These are phyloP conservation scores for Aspergillus latus DNA, from an alignment of 2,329 filamentous ascomycete genomes.

Conservation along the genomic window DNA sequence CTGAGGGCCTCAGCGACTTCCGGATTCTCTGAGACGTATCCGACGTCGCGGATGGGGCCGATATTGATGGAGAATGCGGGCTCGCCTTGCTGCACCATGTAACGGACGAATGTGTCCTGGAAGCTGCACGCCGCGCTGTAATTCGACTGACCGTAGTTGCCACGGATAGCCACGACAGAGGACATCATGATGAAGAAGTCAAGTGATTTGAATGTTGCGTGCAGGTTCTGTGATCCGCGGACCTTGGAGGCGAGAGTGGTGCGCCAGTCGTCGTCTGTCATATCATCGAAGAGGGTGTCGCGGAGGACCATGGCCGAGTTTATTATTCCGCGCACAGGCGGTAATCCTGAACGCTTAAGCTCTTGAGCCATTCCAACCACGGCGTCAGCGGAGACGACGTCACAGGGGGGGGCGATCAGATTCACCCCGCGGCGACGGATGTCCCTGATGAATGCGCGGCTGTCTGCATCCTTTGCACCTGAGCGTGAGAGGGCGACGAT, in stretches of 20 bases:
- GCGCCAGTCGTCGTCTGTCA: constrained; percentile 42
- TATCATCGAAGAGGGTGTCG: constrained; percentile 38
- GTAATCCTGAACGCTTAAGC: not conserved
- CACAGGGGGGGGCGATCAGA: not conserved
- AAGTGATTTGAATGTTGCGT: constrained; percentile 32
- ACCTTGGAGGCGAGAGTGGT: constrained; percentile 44
- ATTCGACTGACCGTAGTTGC: constrained; percentile 49
- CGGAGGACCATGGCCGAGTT: constrained; percentile 32
- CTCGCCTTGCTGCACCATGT: not conserved
- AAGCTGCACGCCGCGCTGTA: constrained; percentile 45
- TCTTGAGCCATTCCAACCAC: not conserved
- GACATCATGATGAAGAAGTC: constrained; percentile 48
- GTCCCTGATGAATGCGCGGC: constrained; percentile 4
- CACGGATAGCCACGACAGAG: constrained; percentile 45
- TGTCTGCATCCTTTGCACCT: constrained; percentile 10
- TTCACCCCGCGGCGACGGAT: not conserved
- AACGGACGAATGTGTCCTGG: constrained; percentile 34
- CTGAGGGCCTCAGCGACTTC: constrained; percentile 5
- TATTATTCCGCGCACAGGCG: constrained; percentile 34
- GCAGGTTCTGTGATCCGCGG: constrained; percentile 39
- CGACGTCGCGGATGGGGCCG: constrained; percentile 7
- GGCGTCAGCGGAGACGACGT: not conserved
- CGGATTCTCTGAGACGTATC: constrained; percentile 10
- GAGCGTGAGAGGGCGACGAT: constrained; percentile 2
- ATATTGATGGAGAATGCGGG: constrained; percentile 11